Conservation (phyloP, 371 early-diverging fungal genomes). For the Zychaea mexicana region DNA sequence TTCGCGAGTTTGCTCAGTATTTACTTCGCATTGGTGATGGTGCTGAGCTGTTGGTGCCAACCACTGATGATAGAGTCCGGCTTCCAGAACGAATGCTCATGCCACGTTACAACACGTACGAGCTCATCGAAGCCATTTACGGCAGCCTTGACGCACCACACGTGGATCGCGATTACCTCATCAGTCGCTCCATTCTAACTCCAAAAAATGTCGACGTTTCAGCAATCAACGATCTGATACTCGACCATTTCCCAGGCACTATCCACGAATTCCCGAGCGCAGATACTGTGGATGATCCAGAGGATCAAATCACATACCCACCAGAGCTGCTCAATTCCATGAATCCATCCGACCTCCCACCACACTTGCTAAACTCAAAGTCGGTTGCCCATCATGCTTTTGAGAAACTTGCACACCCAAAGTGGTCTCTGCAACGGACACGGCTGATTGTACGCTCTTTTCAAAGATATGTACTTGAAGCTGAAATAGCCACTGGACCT, state of each 20-base stretch:
- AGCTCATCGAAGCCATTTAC: not conserved
- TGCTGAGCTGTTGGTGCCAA: not conserved
- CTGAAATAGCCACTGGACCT: not conserved
- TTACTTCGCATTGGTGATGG: conserved; percentile 7
- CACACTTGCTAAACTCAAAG: not conserved
- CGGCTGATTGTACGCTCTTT: not conserved
- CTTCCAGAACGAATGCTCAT: not conserved
- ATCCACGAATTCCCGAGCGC: not conserved
- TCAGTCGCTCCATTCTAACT: not conserved
- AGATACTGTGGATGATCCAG: not conserved
- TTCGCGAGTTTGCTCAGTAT: conserved; percentile 11
- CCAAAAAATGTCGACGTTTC: not conserved
- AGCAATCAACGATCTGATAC: not conserved
- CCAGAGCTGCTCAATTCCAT: not conserved
- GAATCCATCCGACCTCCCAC: not conserved
- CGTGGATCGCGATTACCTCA: not conserved
- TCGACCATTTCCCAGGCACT: not conserved
- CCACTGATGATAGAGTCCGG: not conserved
- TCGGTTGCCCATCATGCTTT: conserved; percentile 4
- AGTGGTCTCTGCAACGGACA: not conserved
- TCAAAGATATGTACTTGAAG: not conserved
- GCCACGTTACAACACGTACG: not conserved
- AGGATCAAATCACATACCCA: not conserved
- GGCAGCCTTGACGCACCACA: not conserved
- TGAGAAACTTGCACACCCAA: not conserved